Conservation (phyloP, 129 eudicot species). For the Artemisia argyi region DNA sequence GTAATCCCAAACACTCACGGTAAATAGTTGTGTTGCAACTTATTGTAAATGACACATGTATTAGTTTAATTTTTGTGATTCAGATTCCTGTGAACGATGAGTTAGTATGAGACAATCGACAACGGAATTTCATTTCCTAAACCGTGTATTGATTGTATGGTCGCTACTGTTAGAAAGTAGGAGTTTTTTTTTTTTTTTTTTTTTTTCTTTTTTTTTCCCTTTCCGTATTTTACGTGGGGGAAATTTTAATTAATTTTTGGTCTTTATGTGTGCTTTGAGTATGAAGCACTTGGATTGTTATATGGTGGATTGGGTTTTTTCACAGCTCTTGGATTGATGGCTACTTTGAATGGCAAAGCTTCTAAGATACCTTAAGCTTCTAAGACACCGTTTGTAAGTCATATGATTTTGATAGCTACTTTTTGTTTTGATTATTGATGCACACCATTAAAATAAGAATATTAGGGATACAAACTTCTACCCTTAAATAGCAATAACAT, state of each 20-base stretch:
- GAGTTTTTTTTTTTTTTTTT: not conserved
- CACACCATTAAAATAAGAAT: too few relatives aligned
- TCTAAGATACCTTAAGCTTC: constrained; percentile 52
- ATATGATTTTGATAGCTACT: not conserved
- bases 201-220: too few relatives aligned
- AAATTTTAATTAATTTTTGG: not conserved
- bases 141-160: constrained; percentile 38
- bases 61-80: too few relatives aligned
- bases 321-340: constrained; percentile 69
- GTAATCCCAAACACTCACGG: too few relatives aligned
- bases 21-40: too few relatives aligned
- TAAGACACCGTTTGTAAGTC: constrained; percentile 52
- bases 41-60: too few relatives aligned
- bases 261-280: constrained; percentile 43
- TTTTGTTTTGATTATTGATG: not conserved
- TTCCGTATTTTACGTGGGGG: not conserved
- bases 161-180: constrained; percentile 86
- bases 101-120: too few relatives aligned
- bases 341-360: constrained; percentile 87
- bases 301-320: constrained; percentile 87
- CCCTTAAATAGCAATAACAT: too few relatives aligned
- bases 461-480: too few relatives aligned
- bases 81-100: too few relatives aligned
- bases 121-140: too few relatives aligned
- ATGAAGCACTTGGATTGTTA: constrained; percentile 92